Evolutionary conservation across 805 yeast genomes (phyloP).

Genomic region (Myxozyma nipponensis): DNA sequence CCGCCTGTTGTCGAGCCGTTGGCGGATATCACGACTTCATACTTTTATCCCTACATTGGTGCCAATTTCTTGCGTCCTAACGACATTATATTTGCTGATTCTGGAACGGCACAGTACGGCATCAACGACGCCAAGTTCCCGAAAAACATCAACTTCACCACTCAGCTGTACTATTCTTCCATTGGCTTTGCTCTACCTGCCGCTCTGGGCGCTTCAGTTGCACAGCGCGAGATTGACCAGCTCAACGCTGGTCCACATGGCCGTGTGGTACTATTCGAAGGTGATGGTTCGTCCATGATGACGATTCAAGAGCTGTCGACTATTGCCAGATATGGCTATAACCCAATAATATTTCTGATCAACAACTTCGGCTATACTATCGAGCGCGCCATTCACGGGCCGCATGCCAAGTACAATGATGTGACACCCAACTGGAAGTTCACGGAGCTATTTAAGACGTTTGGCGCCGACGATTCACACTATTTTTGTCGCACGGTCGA

Average conservation of each 20-base stretch:
- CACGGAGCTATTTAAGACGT: constrained; percentile 61
- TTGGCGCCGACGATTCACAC: constrained; percentile 48
- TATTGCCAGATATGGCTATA: constrained; percentile 54
- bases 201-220: constrained; percentile 76
- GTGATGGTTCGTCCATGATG: constrained; percentile 96
- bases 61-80: constrained; percentile 50
- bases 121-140: constrained; percentile 66
- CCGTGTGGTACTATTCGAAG: constrained; percentile 71
- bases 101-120: constrained; percentile 80
- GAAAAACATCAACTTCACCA: constrained; percentile 40
- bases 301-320: constrained; percentile 74
- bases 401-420: constrained; percentile 72
- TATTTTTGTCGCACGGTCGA: constrained; percentile 22
- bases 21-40: constrained; percentile 33
- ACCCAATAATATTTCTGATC: constrained; percentile 67
- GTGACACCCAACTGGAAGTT: constrained; percentile 79
- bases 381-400: constrained; percentile 82
- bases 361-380: constrained; percentile 89
- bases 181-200: constrained; percentile 90
- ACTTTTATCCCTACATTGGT: constrained; percentile 41
- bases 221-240: constrained; percentile 52
- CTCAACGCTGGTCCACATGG: constrained; percentile 29
- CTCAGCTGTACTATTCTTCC: constrained; percentile 76
- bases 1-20: constrained; percentile 17
- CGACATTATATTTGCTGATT: constrained; percentile 74